Evolutionary conservation across 768 basidiomycete genomes (phyloP), one percentile per base, ranked within the genome.

Genomic region (Coprinopsis cinerea): DNA sequence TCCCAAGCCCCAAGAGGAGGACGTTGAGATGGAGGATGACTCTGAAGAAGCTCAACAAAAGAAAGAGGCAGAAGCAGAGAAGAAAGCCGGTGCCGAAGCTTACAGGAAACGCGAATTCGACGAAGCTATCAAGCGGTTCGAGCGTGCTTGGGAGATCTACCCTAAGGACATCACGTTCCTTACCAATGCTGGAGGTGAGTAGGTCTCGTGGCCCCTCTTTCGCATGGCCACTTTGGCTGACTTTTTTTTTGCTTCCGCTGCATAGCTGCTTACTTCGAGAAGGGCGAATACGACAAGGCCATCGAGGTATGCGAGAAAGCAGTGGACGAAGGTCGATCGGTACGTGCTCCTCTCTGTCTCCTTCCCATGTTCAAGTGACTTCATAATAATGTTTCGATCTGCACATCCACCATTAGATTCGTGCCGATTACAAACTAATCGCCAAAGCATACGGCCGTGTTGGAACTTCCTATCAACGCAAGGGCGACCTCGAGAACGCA

Each of bases 231-330:
- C 15, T 9, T 25, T 32, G 42, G 10, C 20, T 20, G 7, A 27
- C 37, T 47, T 32, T 34, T 46, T 42, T 22, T 44, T 22, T n/a
- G n/a, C n/a, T n/a, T n/a, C n/a, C n/a, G n/a, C n/a, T n/a, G n/a
- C 51, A 43, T 62, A 86, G 96, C 96, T 49, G 92, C 83, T 6
- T 88, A 94, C 68, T 93, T 92, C 59, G 96, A 99, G 70, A 78
- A 95, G 65, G 91, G 85, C 9, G 84, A 98, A 28, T 97, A 85
- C 59, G 87, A 92, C 68, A 85, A 89, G 64, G 81, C 82, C 49
- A 94, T 99, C 59, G 87, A 93, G 64, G 81, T 82, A 0, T 94
- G 92, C 64, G 85, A 96, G 61, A 94, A 92, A 68, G 95, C 96
- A n/a, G 87, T 92, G 37, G 96, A 98, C 11, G 90, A 97, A 62